phyloP scores from a whole-genome alignment of 441 rosid genomes.

The Geranium incanum region DNA sequence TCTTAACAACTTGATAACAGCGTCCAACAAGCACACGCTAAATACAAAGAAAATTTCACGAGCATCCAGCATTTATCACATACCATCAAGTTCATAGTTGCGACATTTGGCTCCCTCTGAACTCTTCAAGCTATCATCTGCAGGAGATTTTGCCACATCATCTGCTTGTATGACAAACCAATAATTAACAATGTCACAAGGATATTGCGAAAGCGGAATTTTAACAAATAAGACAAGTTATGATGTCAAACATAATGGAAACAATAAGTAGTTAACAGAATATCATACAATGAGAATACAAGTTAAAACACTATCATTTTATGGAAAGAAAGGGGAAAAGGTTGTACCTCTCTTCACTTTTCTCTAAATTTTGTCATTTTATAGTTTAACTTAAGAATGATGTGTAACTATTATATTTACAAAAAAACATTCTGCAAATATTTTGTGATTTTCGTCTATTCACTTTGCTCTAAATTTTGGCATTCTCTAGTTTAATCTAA shows the following conservation, averaged over 20 bases:
- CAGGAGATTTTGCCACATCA: background rate
- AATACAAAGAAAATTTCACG: background rate
- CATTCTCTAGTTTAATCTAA: background rate
- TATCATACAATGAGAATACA: too few species aligned
- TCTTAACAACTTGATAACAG: background rate
- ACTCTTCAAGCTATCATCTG: background rate
- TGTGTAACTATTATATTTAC: background rate
- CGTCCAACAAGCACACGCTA: background rate
- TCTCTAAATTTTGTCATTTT: background rate
- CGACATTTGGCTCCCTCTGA: constrained; percentile 1
- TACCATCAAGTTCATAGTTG: background rate
- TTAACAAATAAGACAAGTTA: constrained; percentile 2
- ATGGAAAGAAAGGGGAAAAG: background rate
- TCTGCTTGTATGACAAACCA: constrained; percentile 3
- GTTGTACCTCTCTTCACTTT: background rate
- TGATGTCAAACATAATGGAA: background rate
- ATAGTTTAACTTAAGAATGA: background rate
- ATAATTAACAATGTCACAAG: background rate
- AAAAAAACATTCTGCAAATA: background rate
- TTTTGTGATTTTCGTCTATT: background rate
- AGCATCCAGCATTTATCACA: background rate
- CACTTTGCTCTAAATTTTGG: background rate
- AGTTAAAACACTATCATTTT: too few species aligned
- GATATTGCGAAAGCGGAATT: background rate
- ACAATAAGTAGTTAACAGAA: background rate